Base-by-base conservation (phyloP, 176 grass and related monocot genomes). In the Carex littledalei region DNA sequence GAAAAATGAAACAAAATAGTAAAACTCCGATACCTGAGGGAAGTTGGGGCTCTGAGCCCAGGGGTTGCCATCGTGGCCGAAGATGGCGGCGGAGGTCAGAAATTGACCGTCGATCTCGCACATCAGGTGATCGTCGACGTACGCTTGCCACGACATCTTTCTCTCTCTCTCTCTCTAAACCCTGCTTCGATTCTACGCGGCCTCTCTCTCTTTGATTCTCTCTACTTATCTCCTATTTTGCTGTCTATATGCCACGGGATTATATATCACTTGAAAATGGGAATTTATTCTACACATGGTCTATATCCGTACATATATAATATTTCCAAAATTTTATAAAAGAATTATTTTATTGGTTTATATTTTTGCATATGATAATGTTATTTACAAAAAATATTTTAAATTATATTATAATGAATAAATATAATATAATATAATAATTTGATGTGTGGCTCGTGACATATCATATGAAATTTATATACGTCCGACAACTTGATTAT, bases 121-220 rank as follows among this genome's bases (percentile, higher is more conserved):
- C 89, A 93, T 53, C 63, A 96, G 94, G 89, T 96, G 94, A 16
- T 96, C 94, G 20, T 96, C 94, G 54, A 96, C 94, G 81, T 96
- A 96, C 66, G 84, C 0, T 68, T 96, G 91, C 94, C 94, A 96
- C 94, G 94, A 96, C 94, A 96, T 95, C 85, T 89, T n/a, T 89
- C 79, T 66, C 69, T n/a, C 22, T 53, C 59, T 55, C 45, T 62
- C 41, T 45, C 29, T 61, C 65, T 32, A 5, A 34, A 26, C 54
- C 64, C 41, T 50, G 76, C 85, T 81, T 86, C 41, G 85, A 81
- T 86, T 80, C 61, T 68, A 86, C 85, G 85, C 85, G 85, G 58
- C 52, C n/a, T 47, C 26, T 75, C 72, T 79, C 60, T 26, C 85
- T 80, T 34, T 84, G 39, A 22, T 29, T 66, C 80, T 65, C 20